Evolutionary conservation across 805 yeast genomes (phyloP).

Genomic region (Ogataea thermomethanolica): DNA sequence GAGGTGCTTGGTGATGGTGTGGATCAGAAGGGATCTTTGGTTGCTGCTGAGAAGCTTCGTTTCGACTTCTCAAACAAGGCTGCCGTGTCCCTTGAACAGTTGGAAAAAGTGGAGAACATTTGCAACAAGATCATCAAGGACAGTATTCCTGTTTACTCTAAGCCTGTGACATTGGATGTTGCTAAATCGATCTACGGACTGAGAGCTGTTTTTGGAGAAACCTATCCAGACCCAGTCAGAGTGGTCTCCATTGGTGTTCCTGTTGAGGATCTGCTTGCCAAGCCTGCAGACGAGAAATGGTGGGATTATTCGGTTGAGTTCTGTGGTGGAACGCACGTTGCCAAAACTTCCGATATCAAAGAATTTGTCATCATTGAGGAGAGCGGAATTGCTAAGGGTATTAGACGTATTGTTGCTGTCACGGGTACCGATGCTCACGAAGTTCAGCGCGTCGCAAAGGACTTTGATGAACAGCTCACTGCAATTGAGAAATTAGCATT

Average conservation of each 20-base stretch:
- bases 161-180: constrained; percentile 70
- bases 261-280: constrained; percentile 70
- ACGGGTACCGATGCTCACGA: constrained; percentile 88
- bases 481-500: constrained; percentile 61
- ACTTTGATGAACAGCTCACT: constrained; percentile 59
- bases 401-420: constrained; percentile 96
- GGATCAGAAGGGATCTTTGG: constrained; percentile 96
- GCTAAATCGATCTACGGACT: constrained; percentile 81
- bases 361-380: constrained; percentile 89
- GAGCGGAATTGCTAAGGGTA: constrained; percentile 97
- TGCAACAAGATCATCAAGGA: constrained; percentile 68
- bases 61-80: constrained; percentile 95
- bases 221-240: constrained; percentile 98
- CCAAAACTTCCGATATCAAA: constrained; percentile 88
- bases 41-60: constrained; percentile 90
- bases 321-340: constrained; percentile 99
- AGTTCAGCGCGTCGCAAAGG: constrained; percentile 80
- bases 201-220: constrained; percentile 98
- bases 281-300: constrained; percentile 79
- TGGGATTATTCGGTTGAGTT: constrained; percentile 78
- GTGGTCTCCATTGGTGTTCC: constrained; percentile 95
- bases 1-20: constrained; percentile 82
- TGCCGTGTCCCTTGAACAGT: constrained; percentile 68
- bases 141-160: constrained; percentile 70
- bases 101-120: constrained; percentile 71